Evolutionary conservation across 2,329 filamentous ascomycete genomes (phyloP).

Genomic region (Pyrenophora seminiperda): DNA sequence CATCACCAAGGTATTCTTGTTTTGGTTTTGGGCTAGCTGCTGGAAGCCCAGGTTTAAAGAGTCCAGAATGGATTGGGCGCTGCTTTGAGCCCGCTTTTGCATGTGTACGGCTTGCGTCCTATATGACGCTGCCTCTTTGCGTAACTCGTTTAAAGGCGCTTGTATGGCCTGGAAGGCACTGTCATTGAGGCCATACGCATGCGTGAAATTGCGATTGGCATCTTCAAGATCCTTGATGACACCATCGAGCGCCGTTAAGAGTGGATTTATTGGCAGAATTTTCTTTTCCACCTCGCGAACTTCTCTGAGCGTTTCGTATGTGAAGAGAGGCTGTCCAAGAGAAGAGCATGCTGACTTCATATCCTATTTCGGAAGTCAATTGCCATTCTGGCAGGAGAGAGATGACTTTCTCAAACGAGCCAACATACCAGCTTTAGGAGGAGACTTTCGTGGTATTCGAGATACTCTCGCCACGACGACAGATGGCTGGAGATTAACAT

Average conservation of each 20-base stretch:
- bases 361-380: neutral
- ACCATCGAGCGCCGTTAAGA: neutral
- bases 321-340: neutral
- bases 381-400: no score
- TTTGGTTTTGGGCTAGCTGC: neutral
- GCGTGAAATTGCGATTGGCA: neutral
- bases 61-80: neutral
- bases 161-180: neutral
- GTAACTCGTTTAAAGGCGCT: neutral
- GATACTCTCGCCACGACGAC: neutral
- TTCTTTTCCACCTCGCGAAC: neutral
- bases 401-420: no score
- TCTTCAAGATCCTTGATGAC: neutral
- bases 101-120: neutral
- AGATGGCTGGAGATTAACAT: neutral
- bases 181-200: neutral
- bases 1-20: neutral
- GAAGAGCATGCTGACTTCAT: neutral
- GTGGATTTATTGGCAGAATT: neutral
- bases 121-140: neutral
- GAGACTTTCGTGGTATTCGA: neutral
- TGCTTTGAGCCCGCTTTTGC: neutral
- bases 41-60: neutral
- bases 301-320: neutral
- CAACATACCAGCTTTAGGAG: neutral